Evolutionary conservation across 1,284 basidiomycete species (phyloP), one percentile per base, ranked within the genome.

Genomic region (Fomes fomentarius): DNA sequence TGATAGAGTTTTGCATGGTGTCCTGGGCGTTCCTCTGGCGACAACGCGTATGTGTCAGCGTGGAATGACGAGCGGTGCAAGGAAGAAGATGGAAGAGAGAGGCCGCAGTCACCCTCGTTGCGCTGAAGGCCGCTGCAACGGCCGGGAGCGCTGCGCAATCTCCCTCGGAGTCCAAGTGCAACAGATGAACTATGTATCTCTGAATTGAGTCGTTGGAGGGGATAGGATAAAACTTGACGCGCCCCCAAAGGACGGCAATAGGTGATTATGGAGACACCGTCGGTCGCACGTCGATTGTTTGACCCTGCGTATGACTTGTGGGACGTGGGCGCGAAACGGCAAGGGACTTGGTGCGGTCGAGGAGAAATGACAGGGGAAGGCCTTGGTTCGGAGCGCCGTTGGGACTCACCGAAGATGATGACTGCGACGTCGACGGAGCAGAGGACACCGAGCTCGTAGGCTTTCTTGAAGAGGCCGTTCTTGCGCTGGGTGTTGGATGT

Each of bases 401-500:
- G 21, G 19, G 24, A 56, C 72, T 39, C 52, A 76, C 82, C 82
- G 62, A 88, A 87, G 51, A 88, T 83, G 60, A 89, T 84, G 60
- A 89, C 82, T 5, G 84, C 85, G 37, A 89, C 81, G 59, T 88
- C 84, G 52, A 86, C 85, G 25, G 81, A 82, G 65, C 85, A 88
- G 48, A 89, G 73, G 3, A 94, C 91, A 30, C 91, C 91, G 41
- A 94, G 85, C 73, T 94, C 92, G 70, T 93, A 92, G 0, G 91
- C 92, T 69, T 94, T 94, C 71, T 94, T 94, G 84, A 94, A 93
- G 51, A 94, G 82, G 2, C 92, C 92, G 56, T 91, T 91, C 76
- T 93, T 93, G 64, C 91, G 80, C 87, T 90, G 66, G 47, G 44
- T 74, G 58, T 60, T 58, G 56, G 41, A 50, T 46, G 61, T 64